These are phyloP conservation scores for Mercurialis annua DNA, from an alignment of 345 rosid species.

Conservation along the genomic window DNA sequence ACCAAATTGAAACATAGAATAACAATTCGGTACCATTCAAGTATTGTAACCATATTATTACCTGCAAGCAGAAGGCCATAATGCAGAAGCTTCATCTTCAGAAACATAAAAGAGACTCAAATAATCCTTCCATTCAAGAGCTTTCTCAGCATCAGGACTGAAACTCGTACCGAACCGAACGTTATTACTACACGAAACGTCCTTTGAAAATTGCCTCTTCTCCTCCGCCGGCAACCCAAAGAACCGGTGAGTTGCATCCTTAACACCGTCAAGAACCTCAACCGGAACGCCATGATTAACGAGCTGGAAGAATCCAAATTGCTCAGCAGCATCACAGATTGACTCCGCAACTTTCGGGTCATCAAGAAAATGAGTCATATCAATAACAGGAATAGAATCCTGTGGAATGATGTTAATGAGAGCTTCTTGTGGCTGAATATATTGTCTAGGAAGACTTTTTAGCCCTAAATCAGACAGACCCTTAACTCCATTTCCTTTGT, in stretches of 20 bases:
- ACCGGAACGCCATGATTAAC: slow-evolving; percentile 21
- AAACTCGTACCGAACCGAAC: slow-evolving; percentile 12
- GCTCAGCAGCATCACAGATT: slow-evolving; percentile 24
- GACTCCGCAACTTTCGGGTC: slow-evolving; percentile 13
- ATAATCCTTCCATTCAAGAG: slow-evolving; percentile 55
- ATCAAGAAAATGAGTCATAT: slow-evolving; percentile 13
- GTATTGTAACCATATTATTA: too few species aligned
- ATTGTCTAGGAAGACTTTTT: slow-evolving; percentile 15
- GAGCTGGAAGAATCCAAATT: slow-evolving; percentile 19
- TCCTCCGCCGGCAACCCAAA: slow-evolving; percentile 16
- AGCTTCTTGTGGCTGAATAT: slow-evolving; percentile 19
- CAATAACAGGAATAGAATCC: slow-evolving; percentile 19
- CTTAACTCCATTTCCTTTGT: slow-evolving; percentile 22
- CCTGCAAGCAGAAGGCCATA: slow-evolving; percentile 42
- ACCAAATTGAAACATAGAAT: background rate
- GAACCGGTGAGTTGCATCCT: slow-evolving; percentile 19
- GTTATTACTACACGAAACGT: slow-evolving; percentile 18
- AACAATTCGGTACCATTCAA: too few species aligned
- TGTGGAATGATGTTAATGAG: slow-evolving; percentile 6
- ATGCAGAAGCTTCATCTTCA: slow-evolving; percentile 37
- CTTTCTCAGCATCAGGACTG: slow-evolving; percentile 15
- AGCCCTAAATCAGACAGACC: slow-evolving; percentile 27
- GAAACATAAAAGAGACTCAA: slow-evolving; percentile 49
- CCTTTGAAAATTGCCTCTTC: slow-evolving; percentile 17
- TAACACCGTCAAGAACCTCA: slow-evolving; percentile 17